These are phyloP conservation scores for Thyridium curvatum DNA, from an alignment of 2,329 filamentous ascomycete species.

Conservation along the genomic window DNA sequence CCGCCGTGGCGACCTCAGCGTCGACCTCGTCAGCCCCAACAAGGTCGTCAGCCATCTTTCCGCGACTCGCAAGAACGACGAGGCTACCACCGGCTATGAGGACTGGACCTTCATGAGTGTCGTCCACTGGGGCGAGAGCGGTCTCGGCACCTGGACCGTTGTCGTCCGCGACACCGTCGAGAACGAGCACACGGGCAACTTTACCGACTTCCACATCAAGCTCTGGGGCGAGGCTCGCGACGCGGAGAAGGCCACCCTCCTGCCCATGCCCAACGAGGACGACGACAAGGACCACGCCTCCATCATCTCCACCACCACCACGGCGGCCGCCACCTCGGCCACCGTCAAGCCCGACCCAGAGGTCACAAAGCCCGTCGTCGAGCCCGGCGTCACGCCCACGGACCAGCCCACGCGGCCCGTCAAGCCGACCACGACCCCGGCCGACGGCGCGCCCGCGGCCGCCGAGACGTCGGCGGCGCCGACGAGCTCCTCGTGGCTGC, in stretches of 20 bases:
- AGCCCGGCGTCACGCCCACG: slow-evolving; percentile 47
- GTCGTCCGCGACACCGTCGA: slow-evolving; percentile 77
- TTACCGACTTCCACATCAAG: slow-evolving; percentile 88
- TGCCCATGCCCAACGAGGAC: slow-evolving; percentile 75
- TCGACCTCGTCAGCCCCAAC: slow-evolving; percentile 80
- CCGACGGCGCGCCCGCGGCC: slow-evolving; percentile 14
- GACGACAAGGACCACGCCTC: slow-evolving; percentile 79
- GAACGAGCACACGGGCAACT: slow-evolving; percentile 71
- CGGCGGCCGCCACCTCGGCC: slow-evolving; percentile 58
- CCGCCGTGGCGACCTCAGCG: slow-evolving; percentile 83
- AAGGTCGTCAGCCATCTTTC: slow-evolving; percentile 81
- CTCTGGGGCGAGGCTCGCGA: slow-evolving; percentile 90
- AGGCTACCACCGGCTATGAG: slow-evolving; percentile 62
- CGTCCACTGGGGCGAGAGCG: slow-evolving; percentile 89
- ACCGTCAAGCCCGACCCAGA: slow-evolving; percentile 33
- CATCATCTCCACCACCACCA: slow-evolving; percentile 56
- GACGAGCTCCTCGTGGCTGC: slow-evolving; percentile 59
- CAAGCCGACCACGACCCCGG: slow-evolving; percentile 26
- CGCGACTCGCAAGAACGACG: slow-evolving; percentile 65
- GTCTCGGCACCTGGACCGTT: slow-evolving; percentile 84
- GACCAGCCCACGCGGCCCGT: slow-evolving; percentile 60
- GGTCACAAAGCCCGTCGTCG: slow-evolving; percentile 25
- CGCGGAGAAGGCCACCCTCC: slow-evolving; percentile 60
- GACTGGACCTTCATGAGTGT: slow-evolving; percentile 99
- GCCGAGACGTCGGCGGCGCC: slow-evolving; percentile 21